These are phyloP conservation scores for Talaromyces liani DNA, from an alignment of 495 filamentous ascomycete species.

Conservation along the genomic window DNA sequence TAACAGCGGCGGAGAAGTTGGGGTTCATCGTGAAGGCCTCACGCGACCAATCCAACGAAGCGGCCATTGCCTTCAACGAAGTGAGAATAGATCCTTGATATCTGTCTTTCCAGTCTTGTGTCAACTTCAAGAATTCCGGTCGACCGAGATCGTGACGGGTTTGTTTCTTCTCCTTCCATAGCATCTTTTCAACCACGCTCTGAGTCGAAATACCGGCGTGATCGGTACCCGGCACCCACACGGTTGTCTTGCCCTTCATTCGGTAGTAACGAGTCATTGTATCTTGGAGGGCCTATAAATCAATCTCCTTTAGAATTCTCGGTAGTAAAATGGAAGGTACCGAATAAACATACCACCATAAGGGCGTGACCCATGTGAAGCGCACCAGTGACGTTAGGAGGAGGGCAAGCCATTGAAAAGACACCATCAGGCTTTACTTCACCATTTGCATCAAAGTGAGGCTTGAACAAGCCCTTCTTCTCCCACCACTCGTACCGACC, in stretches of 20 bases:
- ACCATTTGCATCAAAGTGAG: conserved; percentile 57
- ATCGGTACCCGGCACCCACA: conserved; percentile 69
- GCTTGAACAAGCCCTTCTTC: conserved; percentile 62
- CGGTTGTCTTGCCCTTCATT: conserved; percentile 58
- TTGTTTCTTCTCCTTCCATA: conserved; percentile 59
- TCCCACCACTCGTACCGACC: conserved; percentile 57
- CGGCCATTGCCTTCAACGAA: conserved; percentile 51
- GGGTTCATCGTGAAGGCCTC: conserved; percentile 72
- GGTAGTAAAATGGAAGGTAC: neutral
- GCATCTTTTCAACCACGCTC: conserved; percentile 69
- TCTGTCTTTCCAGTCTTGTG: conserved; percentile 65
- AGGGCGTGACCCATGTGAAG: conserved; percentile 69
- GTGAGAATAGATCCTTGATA: conserved; percentile 58
- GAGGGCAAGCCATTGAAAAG: conserved; percentile 69
- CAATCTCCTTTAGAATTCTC: neutral
- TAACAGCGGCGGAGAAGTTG: conserved; percentile 59
- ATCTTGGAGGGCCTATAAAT: conserved; percentile 58
- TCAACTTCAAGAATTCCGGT: conserved; percentile 47
- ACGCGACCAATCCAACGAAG: conserved; percentile 55
- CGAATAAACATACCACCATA: conserved; percentile 17
- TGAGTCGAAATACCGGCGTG: conserved; percentile 75
- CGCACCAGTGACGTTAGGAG: conserved; percentile 70
- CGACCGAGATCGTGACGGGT: conserved; percentile 62
- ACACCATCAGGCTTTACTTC: conserved; percentile 59
- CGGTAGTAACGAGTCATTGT: conserved; percentile 65